Percentiles rank a stretch among this genome's conserved stretches.
These are phyloP conservation scores for Eucalyptus dawsonii DNA, from an alignment of 345 rosid genomes.

Conservation along the genomic window DNA sequence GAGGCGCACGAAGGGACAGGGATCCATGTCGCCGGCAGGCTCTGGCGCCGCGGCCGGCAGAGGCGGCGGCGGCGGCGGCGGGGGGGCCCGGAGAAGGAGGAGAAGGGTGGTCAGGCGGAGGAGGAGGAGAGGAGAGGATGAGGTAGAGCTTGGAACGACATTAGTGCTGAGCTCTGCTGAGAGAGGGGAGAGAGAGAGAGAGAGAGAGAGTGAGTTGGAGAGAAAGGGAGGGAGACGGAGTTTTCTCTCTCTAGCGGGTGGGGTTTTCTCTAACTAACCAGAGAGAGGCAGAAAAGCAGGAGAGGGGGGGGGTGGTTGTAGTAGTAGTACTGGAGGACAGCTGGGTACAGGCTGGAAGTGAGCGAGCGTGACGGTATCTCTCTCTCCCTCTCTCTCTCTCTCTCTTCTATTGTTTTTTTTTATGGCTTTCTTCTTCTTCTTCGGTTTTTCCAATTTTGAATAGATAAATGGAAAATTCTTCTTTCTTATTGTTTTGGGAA, in stretches of 20 bases:
- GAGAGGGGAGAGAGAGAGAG: not conserved
- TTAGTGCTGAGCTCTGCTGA: not conserved
- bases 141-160: not conserved
- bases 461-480: not conserved
- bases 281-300: not conserved
- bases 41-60: not conserved
- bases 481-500: not conserved
- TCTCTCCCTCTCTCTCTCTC: not conserved
- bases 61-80: not conserved
- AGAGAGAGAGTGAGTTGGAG: not conserved
- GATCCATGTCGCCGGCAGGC: slow-evolving; percentile 47
- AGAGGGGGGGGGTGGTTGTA: not conserved
- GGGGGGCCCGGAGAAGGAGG: not conserved
- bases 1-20: slow-evolving; percentile 82
- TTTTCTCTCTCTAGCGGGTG: not conserved
- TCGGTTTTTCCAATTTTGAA: not conserved
- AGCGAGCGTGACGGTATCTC: not conserved
- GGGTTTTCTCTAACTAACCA: not conserved
- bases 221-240: not conserved
- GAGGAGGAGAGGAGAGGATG: not conserved
- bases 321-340: not conserved
- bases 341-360: not conserved
- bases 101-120: not conserved
- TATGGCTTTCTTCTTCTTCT: not conserved
- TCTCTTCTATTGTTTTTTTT: not conserved